Evolutionary conservation across 805 yeast genomes (phyloP).

Genomic region (Wickerhamomyces rabaulensis): DNA sequence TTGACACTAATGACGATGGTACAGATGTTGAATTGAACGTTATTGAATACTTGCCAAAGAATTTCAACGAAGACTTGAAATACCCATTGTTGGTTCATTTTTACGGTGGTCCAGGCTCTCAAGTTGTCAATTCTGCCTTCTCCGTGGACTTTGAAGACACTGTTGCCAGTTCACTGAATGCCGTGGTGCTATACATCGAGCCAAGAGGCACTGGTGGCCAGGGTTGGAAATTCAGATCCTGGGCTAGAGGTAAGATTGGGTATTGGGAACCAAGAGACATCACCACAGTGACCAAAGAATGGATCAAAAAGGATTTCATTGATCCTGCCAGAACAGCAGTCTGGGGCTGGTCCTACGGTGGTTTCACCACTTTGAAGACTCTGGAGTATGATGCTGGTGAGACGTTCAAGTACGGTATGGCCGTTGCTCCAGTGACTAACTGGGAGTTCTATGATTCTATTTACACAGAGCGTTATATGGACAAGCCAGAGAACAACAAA

Average conservation of each 20-base stretch:
- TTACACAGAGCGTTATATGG: constrained; percentile 94
- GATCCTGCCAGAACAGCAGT: constrained; percentile 66
- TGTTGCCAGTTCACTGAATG: constrained; percentile 69
- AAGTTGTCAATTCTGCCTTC: constrained; percentile 60
- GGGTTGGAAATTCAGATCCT: constrained; percentile 70
- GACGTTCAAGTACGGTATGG: constrained; percentile 81
- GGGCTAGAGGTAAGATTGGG: constrained; percentile 79
- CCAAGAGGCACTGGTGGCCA: constrained; percentile 95
- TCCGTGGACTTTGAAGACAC: constrained; percentile 64
- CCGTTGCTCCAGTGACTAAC: constrained; percentile 97
- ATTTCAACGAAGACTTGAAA: constrained; percentile 48
- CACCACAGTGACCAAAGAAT: constrained; percentile 65
- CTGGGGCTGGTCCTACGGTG: constrained; percentile 99
- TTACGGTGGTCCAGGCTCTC: constrained; percentile 98
- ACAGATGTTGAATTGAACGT: constrained; percentile 49
- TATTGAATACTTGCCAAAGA: constrained; percentile 70
- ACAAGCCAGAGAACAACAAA: constrained; percentile 63
- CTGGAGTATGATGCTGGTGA: constrained; percentile 73
- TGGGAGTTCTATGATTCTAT: constrained; percentile 91
- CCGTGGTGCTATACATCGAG: constrained; percentile 89
- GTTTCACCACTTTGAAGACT: constrained; percentile 85
- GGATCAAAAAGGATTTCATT: constrained; percentile 48
- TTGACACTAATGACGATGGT: constrained; percentile 40
- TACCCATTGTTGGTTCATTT: constrained; percentile 86
- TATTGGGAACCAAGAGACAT: constrained; percentile 83